Evolutionary conservation across 768 basidiomycete genomes (phyloP).

Genomic region (Russula sp.): DNA sequence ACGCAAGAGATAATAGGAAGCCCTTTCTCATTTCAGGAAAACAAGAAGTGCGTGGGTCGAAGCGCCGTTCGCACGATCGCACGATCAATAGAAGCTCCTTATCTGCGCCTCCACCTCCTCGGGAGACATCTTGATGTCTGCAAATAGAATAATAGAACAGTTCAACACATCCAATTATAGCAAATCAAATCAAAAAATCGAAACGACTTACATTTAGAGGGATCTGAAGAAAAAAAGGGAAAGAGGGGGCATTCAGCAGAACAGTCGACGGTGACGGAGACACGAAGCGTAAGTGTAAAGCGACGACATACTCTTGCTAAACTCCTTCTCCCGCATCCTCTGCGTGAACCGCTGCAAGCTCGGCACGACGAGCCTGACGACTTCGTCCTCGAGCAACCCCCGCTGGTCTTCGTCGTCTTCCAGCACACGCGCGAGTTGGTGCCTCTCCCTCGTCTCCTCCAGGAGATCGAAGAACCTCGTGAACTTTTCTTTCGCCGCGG

Average conservation of each 20-base stretch:
- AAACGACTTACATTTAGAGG: conserved; percentile 61
- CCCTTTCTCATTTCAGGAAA: not conserved
- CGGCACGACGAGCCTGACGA: conserved; percentile 69
- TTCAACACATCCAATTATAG: not conserved
- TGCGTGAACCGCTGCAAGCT: conserved; percentile 66
- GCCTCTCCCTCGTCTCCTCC: conserved; percentile 73
- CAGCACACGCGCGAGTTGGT: conserved; percentile 58
- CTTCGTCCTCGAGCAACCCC: conserved; percentile 59
- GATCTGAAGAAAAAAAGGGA: conserved; percentile 50
- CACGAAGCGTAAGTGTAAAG: not conserved
- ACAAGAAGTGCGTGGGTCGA: no score
- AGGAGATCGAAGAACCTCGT: conserved; percentile 74
- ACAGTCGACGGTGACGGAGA: not conserved
- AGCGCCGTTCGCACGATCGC: not conserved
- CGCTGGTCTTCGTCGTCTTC: conserved; percentile 61
- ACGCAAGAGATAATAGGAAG: no score
- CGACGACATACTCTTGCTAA: conserved; percentile 63
- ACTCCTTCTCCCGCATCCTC: conserved; percentile 72
- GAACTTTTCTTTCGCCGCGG: conserved; percentile 73
- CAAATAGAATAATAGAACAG: conserved; percentile 9
- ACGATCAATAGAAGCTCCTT: conserved; percentile 46
- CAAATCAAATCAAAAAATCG: not conserved
- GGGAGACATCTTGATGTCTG: conserved; percentile 72
- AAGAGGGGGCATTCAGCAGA: not conserved
- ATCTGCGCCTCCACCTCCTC: conserved; percentile 71